These are phyloP conservation scores for Cryptococcus maquisensis DNA, from an alignment of 1,284 basidiomycete genomes.

Conservation along the genomic window DNA sequence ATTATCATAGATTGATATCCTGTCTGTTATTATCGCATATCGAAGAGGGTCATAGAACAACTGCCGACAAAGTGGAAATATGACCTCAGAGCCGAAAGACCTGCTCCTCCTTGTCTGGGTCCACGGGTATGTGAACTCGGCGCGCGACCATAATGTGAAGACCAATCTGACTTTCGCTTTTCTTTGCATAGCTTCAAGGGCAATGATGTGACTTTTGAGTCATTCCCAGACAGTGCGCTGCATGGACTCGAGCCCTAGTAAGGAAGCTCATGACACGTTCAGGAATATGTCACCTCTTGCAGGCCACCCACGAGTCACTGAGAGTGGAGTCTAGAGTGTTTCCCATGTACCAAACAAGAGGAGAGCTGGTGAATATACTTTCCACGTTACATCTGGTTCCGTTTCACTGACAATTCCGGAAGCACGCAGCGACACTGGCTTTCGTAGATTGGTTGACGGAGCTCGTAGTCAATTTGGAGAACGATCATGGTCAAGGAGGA, in stretches of 20 bases:
- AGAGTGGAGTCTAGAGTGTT: conserved; percentile 72
- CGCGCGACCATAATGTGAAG: neutral
- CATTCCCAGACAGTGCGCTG: conserved; percentile 44
- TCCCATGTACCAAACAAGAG: conserved; percentile 88
- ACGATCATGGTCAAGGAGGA: conserved; percentile 58
- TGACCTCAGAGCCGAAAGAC: conserved; percentile 25
- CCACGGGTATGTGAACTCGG: conserved; percentile 37
- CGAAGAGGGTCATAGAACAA: too few relatives aligned
- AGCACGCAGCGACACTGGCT: conserved; percentile 73
- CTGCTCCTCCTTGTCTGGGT: conserved; percentile 49
- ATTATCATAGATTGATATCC: too few relatives aligned
- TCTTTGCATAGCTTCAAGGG: conserved; percentile 46
- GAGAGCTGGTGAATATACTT: conserved; percentile 65
- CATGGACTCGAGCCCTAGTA: neutral
- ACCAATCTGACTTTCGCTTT: neutral
- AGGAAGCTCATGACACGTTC: conserved; percentile 25
- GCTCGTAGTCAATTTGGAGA: conserved; percentile 71
- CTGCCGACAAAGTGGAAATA: neutral
- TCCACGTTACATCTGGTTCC: neutral
- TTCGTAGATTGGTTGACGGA: conserved; percentile 87
- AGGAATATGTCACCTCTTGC: conserved; percentile 69
- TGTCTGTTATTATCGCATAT: too few relatives aligned
- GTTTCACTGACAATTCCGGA: neutral
- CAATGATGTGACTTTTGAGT: conserved; percentile 49
- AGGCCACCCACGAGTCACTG: conserved; percentile 50